Base-by-base conservation (phyloP, 2,329 filamentous ascomycete species). In the Leptographium radiaticola region DNA sequence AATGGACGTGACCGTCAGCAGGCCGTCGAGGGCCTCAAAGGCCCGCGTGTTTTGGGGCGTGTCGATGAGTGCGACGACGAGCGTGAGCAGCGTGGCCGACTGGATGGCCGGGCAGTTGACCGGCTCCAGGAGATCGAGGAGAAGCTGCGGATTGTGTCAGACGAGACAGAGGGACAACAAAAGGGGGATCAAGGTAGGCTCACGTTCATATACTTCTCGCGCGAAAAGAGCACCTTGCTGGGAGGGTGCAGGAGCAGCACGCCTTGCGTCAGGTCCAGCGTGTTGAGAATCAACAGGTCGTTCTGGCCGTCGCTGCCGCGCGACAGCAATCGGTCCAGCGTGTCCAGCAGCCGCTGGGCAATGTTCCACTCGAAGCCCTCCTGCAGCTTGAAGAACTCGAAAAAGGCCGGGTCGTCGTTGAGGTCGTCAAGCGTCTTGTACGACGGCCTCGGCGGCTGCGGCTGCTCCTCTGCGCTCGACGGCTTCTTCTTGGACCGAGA, bases 321-420 rank as follows among this genome's bases (percentile, higher is more conserved):
- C 15, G 59, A 58, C 6, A 64, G 56, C 33, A 65, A 60, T 48
- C 63, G 63, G 48, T 63, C 62, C 9, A 63, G 59, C 12, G 60
- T 62, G 51, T 84, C 82, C 57, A 95, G 84, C 57, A 97, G 76
- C 57, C 89, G 83, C 70, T 89, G 83, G 15, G 89, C 85, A 53
- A 97, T 88, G 71, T 98, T 98, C 87, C 89, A 97, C 71, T 97
- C 89, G 66, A 98, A 98, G 3, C 90, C 88, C 65, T 97, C 90
- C 68, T 98, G 93, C 60, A 97, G 68, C 67, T 95, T 89, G 74
- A 95, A 96, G 73, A 97, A 97, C 69, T 96, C 89, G 60, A 88
- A 77, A 66, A 96, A 97, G 20, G 90, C 91, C 20, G 87, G 88
- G 68, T 97, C 93, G 59, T 84, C 80, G 51, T 80, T 77, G 58